phyloP scores from a whole-genome alignment of 441 rosid genomes.

The Adansonia gregorii region DNA sequence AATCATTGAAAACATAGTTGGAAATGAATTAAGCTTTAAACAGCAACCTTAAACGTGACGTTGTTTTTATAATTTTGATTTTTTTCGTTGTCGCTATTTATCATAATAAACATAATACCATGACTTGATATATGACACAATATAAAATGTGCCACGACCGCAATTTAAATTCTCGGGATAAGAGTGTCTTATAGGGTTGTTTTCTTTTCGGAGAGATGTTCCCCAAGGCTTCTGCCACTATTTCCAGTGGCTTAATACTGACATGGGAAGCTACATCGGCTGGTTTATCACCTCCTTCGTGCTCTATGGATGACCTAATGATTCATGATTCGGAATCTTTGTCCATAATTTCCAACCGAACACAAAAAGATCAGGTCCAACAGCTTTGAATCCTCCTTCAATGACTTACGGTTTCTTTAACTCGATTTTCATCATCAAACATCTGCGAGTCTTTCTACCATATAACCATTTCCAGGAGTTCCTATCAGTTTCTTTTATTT shows the following conservation, averaged over 20 bases:
- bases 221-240: not conserved
- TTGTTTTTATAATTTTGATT: too few relatives aligned
- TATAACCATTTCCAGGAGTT: slow-evolving; percentile 33
- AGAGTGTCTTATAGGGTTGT: not conserved
- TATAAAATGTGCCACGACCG: too few relatives aligned
- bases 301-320: not conserved
- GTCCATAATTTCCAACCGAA: slow-evolving; percentile 16
- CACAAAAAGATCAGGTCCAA: not conserved
- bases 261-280: slow-evolving; percentile 13
- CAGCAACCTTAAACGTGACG: too few relatives aligned
- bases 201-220: slow-evolving; percentile 19
- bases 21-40: too few relatives aligned
- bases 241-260: slow-evolving; percentile 3
- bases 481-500: not conserved
- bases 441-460: slow-evolving; percentile 39
- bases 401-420: slow-evolving; percentile 46
- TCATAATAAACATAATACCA: too few relatives aligned
- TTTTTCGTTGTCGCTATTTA: too few relatives aligned
- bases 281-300: slow-evolving; percentile 13
- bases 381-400: slow-evolving; percentile 36
- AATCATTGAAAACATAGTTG: too few relatives aligned
- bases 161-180: not conserved
- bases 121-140: too few relatives aligned
- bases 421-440: slow-evolving; percentile 42
- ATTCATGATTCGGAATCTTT: slow-evolving; percentile 5